Conservation (phyloP, 352 stramenopile genomes). For the Phytophthora multivora region DNA sequence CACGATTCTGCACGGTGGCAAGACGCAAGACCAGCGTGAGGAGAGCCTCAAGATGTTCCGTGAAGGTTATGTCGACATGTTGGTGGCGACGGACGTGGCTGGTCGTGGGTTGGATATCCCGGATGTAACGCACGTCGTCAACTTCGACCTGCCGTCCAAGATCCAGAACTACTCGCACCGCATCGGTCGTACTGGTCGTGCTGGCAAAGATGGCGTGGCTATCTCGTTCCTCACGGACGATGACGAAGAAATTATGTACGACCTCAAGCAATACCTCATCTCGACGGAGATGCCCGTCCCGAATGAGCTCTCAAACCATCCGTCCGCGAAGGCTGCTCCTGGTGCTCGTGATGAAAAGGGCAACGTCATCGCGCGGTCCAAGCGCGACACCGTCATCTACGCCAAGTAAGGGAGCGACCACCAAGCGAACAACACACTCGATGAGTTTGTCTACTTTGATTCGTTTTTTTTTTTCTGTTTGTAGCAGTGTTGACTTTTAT, state of each 20-base stretch:
- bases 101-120: slow-evolving; percentile 98
- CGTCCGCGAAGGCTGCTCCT: slow-evolving; percentile 88
- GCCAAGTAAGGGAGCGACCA: slow-evolving; percentile 55
- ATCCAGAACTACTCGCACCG: slow-evolving; percentile 99
- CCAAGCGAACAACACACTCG: not conserved
- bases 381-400: slow-evolving; percentile 89
- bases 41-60: slow-evolving; percentile 92
- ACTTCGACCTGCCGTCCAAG: slow-evolving; percentile 98
- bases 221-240: slow-evolving; percentile 98
- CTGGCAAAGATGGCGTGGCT: slow-evolving; percentile 96
- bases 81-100: slow-evolving; percentile 95
- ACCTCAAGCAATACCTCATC: slow-evolving; percentile 97
- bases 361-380: slow-evolving; percentile 86
- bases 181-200: slow-evolving; percentile 98
- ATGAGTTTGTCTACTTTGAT: no score
- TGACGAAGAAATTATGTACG: slow-evolving; percentile 97
- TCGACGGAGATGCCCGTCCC: slow-evolving; percentile 95
- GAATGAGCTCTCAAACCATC: slow-evolving; percentile 92
- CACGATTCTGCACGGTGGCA: slow-evolving; percentile 97
- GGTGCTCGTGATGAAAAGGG: slow-evolving; percentile 85
- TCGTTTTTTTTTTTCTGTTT: not conserved
- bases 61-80: slow-evolving; percentile 86
- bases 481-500: slow-evolving; percentile 26
- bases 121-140: slow-evolving; percentile 98
- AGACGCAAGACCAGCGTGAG: slow-evolving; percentile 96